A percentile compares a stretch with the other conserved stretches of the same genome.
Evolutionary conservation across 805 yeast species (phyloP).

Genomic region (Torulaspora gathmanii): DNA sequence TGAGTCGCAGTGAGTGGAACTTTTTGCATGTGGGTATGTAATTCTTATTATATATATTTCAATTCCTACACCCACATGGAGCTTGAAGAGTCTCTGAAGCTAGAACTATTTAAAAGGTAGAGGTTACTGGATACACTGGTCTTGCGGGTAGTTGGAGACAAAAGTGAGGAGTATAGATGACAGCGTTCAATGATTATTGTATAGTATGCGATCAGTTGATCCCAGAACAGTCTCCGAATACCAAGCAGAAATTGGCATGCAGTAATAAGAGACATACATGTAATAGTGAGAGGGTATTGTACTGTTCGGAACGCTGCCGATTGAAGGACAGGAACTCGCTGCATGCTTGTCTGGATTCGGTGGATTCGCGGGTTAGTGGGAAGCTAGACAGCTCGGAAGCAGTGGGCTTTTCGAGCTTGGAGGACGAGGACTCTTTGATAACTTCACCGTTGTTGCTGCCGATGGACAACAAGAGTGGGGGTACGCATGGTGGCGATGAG

Average conservation of each 20-base stretch:
- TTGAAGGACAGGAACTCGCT: constrained; percentile 13
- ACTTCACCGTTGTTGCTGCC: constrained; percentile 27
- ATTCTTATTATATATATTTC: neutral
- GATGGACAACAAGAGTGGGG: constrained; percentile 7
- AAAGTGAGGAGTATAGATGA: constrained; percentile 5
- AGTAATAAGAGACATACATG: constrained; percentile 6
- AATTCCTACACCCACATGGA: neutral
- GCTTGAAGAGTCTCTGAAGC: neutral
- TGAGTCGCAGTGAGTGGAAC: constrained; percentile 1
- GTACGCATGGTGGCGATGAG: neutral
- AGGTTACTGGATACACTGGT: neutral
- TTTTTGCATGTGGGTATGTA: constrained; percentile 5
- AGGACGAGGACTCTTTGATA: constrained; percentile 19
- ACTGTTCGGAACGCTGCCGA: constrained; percentile 29
- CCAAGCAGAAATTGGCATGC: constrained; percentile 3
- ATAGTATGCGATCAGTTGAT: constrained; percentile 47
- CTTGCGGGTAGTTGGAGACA: neutral
- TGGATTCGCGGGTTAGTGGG: constrained; percentile 5
- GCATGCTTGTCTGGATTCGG: constrained; percentile 6
- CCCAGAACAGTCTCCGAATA: constrained; percentile 11
- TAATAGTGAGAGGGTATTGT: constrained; percentile 15
- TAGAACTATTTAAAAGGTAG: neutral
- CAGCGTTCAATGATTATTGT: constrained; percentile 51
- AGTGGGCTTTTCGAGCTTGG: constrained; percentile 7
- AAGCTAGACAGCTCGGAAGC: neutral